Base-by-base conservation (phyloP, 164 flowering plant species). In the Liriodendron chinense region DNA sequence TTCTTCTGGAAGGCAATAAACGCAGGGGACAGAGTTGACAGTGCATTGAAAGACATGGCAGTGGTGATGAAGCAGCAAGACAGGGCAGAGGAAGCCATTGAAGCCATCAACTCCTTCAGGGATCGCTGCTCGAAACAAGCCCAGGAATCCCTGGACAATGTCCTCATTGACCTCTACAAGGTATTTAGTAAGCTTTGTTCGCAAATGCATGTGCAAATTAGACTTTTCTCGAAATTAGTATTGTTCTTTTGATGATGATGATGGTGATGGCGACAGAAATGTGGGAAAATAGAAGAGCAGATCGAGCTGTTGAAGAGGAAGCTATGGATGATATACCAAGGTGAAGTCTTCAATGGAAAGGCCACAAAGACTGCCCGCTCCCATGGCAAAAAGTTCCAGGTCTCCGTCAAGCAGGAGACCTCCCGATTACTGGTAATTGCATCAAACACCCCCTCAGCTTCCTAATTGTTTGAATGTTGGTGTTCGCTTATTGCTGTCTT, bases 21-120 rank as follows among this genome's bases (percentile, higher is more conserved):
- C 82, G 89, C 87, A 1, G 96, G 98, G 68, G 98, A 95, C 78
- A 87, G 92, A 82, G 91, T 93, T 1, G 98, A 95, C 68, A 95
- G 98, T 73, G 98, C 97, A 70, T 87, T 95, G 6, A 95, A 95
- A 74, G 98, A 95, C 84, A 93, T 95, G 98, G 98, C 96, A 2
- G 89, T 95, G 28, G 94, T 95, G 24, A 88, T 95, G 98, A 95
- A 95, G 77, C 98, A 92, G 75, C 94, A 85, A 69, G 92, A 90
- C 69, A 81, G 98, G 81, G 84, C 96, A 63, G 97, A 90, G 78
- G 97, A 95, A 83, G 98, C 97, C 28, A 92, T 95, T 61, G 97
- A 95, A 84, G 98, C 98, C 22, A 87, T 93, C 53, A 89, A 85
- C 65, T 85, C 98, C 56, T 93, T 92, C 65, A 85, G 98, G 74